A percentile compares a stretch with the other conserved stretches of the same genome.
Evolutionary conservation across 805 yeast genomes (phyloP).

Genomic region (Lachancea dasiensis): DNA sequence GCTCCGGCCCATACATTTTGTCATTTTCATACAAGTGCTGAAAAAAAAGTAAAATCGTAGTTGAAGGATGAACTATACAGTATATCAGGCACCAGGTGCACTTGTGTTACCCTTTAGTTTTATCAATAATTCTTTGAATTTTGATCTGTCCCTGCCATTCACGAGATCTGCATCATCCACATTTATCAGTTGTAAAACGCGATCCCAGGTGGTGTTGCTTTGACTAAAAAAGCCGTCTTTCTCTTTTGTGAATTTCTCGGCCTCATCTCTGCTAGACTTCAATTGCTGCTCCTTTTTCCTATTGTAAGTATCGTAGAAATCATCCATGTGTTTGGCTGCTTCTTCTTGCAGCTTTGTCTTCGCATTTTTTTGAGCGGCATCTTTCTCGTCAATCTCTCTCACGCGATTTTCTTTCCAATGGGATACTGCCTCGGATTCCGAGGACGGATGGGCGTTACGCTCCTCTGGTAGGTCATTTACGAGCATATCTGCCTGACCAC

Average conservation of each 20-base stretch:
- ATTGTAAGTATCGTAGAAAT: slow-evolving; percentile 87
- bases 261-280: slow-evolving; percentile 58
- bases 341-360: slow-evolving; percentile 61
- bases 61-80: neutral
- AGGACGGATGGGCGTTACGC: neutral
- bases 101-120: slow-evolving; percentile 62
- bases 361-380: slow-evolving; percentile 58
- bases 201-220: slow-evolving; percentile 72
- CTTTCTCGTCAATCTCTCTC: slow-evolving; percentile 74
- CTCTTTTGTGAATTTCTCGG: slow-evolving; percentile 61
- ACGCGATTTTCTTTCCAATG: slow-evolving; percentile 83
- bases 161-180: slow-evolving; percentile 41
- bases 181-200: slow-evolving; percentile 50
- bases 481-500: slow-evolving; percentile 36
- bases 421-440: slow-evolving; percentile 45
- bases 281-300: slow-evolving; percentile 68
- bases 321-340: slow-evolving; percentile 81
- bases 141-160: slow-evolving; percentile 55
- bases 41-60: too few species aligned
- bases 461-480: slow-evolving; percentile 35
- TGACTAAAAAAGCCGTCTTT: slow-evolving; percentile 74
- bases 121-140: slow-evolving; percentile 59
- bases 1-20: too few species aligned
- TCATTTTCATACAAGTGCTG: too few species aligned
- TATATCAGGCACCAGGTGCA: slow-evolving; percentile 61